These are phyloP conservation scores for Dioscorea alata DNA, from an alignment of 106 monocot species.

Conservation along the genomic window DNA sequence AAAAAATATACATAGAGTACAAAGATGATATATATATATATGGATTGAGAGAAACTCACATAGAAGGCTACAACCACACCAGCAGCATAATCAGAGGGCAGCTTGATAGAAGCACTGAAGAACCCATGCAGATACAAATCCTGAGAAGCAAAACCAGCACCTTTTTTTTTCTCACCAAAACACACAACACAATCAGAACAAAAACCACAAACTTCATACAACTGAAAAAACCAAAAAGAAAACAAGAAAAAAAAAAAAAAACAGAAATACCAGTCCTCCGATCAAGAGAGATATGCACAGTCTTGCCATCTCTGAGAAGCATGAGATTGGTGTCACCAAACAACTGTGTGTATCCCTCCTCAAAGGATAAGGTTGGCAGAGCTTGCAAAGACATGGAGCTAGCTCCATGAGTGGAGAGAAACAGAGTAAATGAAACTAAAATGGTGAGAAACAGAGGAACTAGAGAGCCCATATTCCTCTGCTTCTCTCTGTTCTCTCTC, in stretches of 20 bases:
- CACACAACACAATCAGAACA: not conserved
- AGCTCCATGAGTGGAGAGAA: not conserved
- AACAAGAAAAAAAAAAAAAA: not conserved
- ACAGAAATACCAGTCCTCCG: conserved; percentile 4
- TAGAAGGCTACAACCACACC: conserved; percentile 38
- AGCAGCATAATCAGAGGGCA: conserved; percentile 27
- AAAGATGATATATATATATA: too few relatives aligned
- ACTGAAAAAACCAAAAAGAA: not conserved
- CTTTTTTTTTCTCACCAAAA: not conserved
- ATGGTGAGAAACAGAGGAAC: not conserved
- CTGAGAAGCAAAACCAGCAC: conserved; percentile 22
- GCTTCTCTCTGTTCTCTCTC: not conserved
- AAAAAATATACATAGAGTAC: not conserved
- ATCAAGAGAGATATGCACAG: conserved; percentile 23
- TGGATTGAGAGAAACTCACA: conserved; percentile 3
- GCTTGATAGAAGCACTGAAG: conserved; percentile 38
- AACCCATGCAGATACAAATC: conserved; percentile 26
- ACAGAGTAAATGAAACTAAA: not conserved
- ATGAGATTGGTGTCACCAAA: conserved; percentile 22
- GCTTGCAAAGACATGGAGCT: not conserved
- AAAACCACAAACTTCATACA: not conserved
- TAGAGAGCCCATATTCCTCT: not conserved
- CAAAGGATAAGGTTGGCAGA: conserved; percentile 1
- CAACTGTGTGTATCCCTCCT: conserved; percentile 19
- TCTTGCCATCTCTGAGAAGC: conserved; percentile 8